Evolutionary conservation across 805 yeast genomes (phyloP), one percentile per base, ranked within the genome.

Genomic region (Candida odintsovae): DNA sequence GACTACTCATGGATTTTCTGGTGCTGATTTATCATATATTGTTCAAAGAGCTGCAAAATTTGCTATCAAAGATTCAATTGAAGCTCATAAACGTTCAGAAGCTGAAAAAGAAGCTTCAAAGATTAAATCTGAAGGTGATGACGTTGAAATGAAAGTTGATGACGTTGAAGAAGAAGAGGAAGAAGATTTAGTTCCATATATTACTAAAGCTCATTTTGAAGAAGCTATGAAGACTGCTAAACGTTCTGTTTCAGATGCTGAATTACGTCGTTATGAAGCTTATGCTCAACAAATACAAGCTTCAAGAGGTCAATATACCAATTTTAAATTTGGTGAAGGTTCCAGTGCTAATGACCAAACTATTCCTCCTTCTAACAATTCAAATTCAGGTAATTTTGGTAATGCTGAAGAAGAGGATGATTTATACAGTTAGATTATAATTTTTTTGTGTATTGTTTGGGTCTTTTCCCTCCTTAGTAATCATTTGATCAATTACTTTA

Each of bases 181-280:
- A 59, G 90, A 82, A 63, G 99, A 94, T 66, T 89, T 96, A 26
- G 99, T 94, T 57, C 99, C 99, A 62, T 94, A 69, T 68, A 92
- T 94, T 61, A 87, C 96, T 26, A 86, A 85, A 64, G 84, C 83
- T 44, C 99, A 94, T 68, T 90, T 94, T 61, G 97, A 94, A 70
- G 98, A 94, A 75, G 99, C 99, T 41, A 94, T 94, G 99, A 90
- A 92, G 82, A 90, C 98, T 1, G 99, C 99, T 45, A 86, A 90
- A 70, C 86, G 98, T 61, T 90, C 97, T 47, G 99, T 94, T 42
- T 83, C 95, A 37, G 98, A 95, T 63, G 87, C 97, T 35, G 99
- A 94, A 71, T 78, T 94, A 63, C 94, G 99, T 72, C 90, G 99
- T 71, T 94, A 94, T 68, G 99, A 94, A 73, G 95, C 98, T 8